A percentile compares a stretch with the other conserved stretches of the same genome.
Conservation (phyloP, 441 rosid genomes). For the Jatropha podagrica region DNA sequence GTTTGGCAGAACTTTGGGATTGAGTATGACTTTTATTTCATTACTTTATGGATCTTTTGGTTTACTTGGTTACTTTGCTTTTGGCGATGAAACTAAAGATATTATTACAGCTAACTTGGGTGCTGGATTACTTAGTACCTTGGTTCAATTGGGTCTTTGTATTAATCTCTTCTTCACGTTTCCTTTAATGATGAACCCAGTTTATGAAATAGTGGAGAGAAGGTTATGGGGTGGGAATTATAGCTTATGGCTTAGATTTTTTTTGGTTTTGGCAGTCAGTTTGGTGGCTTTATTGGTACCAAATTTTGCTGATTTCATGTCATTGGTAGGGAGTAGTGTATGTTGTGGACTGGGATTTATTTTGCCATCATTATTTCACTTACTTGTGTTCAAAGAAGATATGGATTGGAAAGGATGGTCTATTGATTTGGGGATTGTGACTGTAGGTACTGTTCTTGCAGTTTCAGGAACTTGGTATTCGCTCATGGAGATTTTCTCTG, state of each 20-base stretch:
- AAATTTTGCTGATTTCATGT: slow-evolving; percentile 77
- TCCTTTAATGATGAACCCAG: slow-evolving; percentile 87
- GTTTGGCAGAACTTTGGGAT: slow-evolving; percentile 51
- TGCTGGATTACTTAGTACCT: slow-evolving; percentile 43
- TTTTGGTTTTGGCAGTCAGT: slow-evolving; percentile 55
- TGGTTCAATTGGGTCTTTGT: slow-evolving; percentile 71
- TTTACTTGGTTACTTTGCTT: slow-evolving; percentile 72
- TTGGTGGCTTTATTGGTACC: slow-evolving; percentile 69
- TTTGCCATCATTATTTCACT: slow-evolving; percentile 70
- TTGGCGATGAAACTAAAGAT: slow-evolving; percentile 60
- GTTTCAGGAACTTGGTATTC: slow-evolving; percentile 71
- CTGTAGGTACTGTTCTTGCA: slow-evolving; percentile 51
- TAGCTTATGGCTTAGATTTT: slow-evolving; percentile 74
- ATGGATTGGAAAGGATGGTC: slow-evolving; percentile 52
- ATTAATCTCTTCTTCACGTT: slow-evolving; percentile 79
- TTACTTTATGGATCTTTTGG: slow-evolving; percentile 67
- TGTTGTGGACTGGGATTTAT: slow-evolving; percentile 75
- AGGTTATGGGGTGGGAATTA: slow-evolving; percentile 52
- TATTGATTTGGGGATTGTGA: slow-evolving; percentile 44
- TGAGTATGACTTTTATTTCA: slow-evolving; percentile 51
- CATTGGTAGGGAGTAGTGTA: slow-evolving; percentile 77
- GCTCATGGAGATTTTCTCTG: slow-evolving; percentile 53
- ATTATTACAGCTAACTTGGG: slow-evolving; percentile 77
- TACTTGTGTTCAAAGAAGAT: slow-evolving; percentile 68
- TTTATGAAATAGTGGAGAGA: slow-evolving; percentile 75